Conservation (phyloP, 768 basidiomycete genomes). For the Boletus rex-veris region DNA sequence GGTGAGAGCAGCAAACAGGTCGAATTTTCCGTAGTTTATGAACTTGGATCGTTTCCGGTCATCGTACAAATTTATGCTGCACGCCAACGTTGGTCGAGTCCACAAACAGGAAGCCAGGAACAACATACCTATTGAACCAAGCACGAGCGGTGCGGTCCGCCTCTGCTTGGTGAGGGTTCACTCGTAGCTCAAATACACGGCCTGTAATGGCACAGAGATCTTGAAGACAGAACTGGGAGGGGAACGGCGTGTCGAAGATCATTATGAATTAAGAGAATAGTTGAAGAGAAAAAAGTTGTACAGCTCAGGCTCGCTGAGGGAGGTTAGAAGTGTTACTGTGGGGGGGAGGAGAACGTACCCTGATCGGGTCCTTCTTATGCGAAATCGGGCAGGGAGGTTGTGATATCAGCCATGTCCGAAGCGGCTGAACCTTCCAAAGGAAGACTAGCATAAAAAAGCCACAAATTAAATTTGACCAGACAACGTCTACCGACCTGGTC, state of each 20-base stretch:
- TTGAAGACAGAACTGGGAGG: conserved; percentile 34
- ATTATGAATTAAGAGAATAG: conserved; percentile 21
- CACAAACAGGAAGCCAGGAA: background rate
- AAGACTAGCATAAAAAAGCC: conserved; percentile 24
- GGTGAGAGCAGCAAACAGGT: conserved; percentile 37
- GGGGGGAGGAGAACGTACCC: background rate
- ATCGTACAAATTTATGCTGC: conserved; percentile 34
- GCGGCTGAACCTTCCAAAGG: conserved; percentile 14
- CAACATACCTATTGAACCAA: conserved; percentile 34
- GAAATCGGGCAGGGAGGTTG: conserved; percentile 16
- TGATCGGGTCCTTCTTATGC: conserved; percentile 29
- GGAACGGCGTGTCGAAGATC: conserved; percentile 29
- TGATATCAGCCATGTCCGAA: conserved; percentile 22
- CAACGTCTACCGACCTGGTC: conserved; percentile 27
- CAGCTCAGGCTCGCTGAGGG: conserved; percentile 29
- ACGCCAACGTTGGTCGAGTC: background rate
- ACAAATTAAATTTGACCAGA: conserved; percentile 24
- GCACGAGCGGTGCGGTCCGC: conserved; percentile 32
- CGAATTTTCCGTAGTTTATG: conserved; percentile 37
- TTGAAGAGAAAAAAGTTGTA: conserved; percentile 14
- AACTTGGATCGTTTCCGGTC: conserved; percentile 34
- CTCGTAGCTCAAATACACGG: conserved; percentile 35
- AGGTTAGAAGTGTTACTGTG: conserved; percentile 6
- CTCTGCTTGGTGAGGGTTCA: conserved; percentile 31
- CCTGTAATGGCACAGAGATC: conserved; percentile 36